Conservation (phyloP, 2,329 filamentous ascomycete genomes). For the Fusarium guadeloupense region DNA sequence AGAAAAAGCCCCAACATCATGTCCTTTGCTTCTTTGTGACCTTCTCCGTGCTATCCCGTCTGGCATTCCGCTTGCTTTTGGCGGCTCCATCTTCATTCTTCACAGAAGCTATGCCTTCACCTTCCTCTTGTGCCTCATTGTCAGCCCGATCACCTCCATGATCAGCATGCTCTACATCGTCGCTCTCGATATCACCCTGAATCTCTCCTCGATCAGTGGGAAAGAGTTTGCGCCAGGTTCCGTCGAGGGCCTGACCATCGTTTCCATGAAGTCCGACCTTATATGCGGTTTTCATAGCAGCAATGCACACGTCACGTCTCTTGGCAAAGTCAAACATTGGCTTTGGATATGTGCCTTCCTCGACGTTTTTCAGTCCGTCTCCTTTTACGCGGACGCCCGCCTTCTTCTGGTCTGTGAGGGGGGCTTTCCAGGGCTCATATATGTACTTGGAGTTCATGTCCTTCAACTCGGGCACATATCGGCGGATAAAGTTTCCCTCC, state of each 20-base stretch:
- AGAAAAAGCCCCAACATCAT: background rate
- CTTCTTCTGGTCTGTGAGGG: slow-evolving; percentile 72
- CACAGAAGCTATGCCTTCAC: slow-evolving; percentile 24
- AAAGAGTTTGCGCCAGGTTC: slow-evolving; percentile 62
- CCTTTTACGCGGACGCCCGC: slow-evolving; percentile 71
- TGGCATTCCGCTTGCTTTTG: slow-evolving; percentile 38
- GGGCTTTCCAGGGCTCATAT: slow-evolving; percentile 82
- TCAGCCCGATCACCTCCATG: slow-evolving; percentile 41
- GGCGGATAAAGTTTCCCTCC: slow-evolving; percentile 69
- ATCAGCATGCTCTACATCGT: slow-evolving; percentile 49
- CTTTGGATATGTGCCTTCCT: slow-evolving; percentile 70
- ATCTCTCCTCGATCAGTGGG: slow-evolving; percentile 52
- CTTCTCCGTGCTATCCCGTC: slow-evolving; percentile 16
- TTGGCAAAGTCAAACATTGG: slow-evolving; percentile 80
- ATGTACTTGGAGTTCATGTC: slow-evolving; percentile 73
- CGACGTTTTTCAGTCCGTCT: slow-evolving; percentile 55
- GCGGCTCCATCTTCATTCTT: slow-evolving; percentile 1
- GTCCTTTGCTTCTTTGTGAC: slow-evolving; percentile 44
- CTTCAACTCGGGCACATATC: slow-evolving; percentile 73
- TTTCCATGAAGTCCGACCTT: slow-evolving; percentile 70
- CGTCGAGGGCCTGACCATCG: slow-evolving; percentile 68
- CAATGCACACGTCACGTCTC: slow-evolving; percentile 69
- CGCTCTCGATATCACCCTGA: slow-evolving; percentile 49
- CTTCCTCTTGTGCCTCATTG: slow-evolving; percentile 22
- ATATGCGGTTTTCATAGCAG: slow-evolving; percentile 77